These are phyloP conservation scores for Euphrasia confusa DNA, from an alignment of 257 asterid genomes.

Conservation along the genomic window DNA sequence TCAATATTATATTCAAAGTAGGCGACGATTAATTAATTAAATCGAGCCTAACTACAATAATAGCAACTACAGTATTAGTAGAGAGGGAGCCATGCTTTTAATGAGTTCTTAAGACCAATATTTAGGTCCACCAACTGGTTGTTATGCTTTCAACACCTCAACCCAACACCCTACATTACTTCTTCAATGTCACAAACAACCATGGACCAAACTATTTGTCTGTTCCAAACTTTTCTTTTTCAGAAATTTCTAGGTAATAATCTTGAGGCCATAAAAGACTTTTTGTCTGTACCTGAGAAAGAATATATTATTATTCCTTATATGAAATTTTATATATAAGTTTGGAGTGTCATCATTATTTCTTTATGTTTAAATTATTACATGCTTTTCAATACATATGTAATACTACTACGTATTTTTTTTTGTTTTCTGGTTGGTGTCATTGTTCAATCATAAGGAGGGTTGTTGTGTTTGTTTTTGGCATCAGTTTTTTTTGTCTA, in stretches of 20 bases:
- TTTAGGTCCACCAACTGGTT: conserved; percentile 82
- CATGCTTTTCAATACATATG: conserved; percentile 19
- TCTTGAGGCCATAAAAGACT: conserved; percentile 25
- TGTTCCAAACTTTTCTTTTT: background rate
- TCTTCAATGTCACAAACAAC: conserved; percentile 4
- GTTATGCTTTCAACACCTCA: conserved; percentile 46
- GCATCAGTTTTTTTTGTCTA: conserved; percentile 53
- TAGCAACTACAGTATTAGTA: conserved; percentile 22
- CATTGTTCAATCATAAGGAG: conserved; percentile 74
- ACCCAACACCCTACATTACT: conserved; percentile 27
- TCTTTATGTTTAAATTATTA: conserved; percentile 33
- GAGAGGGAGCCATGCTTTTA: conserved; percentile 23
- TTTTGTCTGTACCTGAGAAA: conserved; percentile 61
- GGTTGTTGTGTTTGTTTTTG: conserved; percentile 34
- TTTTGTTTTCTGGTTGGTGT: conserved; percentile 43
- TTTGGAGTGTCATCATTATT: conserved; percentile 20
- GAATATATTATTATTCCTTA: conserved; percentile 28
- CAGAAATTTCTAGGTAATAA: conserved; percentile 28
- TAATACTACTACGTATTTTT: no score
- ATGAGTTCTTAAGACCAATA: conserved; percentile 29
- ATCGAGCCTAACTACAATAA: conserved; percentile 35
- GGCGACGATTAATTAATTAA: conserved; percentile 6
- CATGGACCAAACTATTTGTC: conserved; percentile 20
- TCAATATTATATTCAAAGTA: background rate
- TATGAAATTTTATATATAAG: background rate